Percentiles rank a stretch among this genome's conserved stretches.
Evolutionary conservation across 108 stramenopile genomes (phyloP).

Genomic region (Skeletonema menzelii): DNA sequence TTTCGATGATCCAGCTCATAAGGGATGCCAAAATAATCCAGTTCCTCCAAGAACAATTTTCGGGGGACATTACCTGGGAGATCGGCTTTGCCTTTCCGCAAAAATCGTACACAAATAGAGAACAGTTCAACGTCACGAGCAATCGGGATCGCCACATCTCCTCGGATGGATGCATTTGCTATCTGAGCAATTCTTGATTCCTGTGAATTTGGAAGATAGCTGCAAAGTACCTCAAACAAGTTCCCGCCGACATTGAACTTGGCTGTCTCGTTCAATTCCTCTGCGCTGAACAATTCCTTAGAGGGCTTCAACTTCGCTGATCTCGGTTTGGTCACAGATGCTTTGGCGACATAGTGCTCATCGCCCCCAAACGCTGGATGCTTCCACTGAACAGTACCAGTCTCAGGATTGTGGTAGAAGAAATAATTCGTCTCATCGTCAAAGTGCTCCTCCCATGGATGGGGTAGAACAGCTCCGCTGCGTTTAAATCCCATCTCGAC

Average conservation of each 20-base stretch:
- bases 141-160: constrained; percentile 14
- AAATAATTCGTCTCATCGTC: background rate
- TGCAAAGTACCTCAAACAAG: constrained; percentile 10
- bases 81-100: constrained; percentile 12
- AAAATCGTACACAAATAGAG: constrained; percentile 7
- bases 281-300: background rate
- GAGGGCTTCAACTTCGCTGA: background rate
- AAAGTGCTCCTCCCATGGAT: background rate
- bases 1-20: constrained; percentile 8
- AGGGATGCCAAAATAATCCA: constrained; percentile 15
- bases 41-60: constrained; percentile 9
- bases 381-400: background rate
- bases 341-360: background rate
- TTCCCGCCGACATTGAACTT: constrained; percentile 18
- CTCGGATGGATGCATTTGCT: constrained; percentile 13
- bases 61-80: constrained; percentile 8
- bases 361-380: background rate
- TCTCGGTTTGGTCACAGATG: background rate
- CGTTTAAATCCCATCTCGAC: background rate
- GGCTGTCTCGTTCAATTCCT: background rate
- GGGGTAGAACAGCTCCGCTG: background rate
- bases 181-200: constrained; percentile 15
- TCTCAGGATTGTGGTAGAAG: background rate
- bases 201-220: constrained; percentile 7
- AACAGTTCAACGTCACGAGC: constrained; percentile 19